These are phyloP conservation scores for Eucalyptus paniculata DNA, from an alignment of 345 rosid species.

Conservation along the genomic window DNA sequence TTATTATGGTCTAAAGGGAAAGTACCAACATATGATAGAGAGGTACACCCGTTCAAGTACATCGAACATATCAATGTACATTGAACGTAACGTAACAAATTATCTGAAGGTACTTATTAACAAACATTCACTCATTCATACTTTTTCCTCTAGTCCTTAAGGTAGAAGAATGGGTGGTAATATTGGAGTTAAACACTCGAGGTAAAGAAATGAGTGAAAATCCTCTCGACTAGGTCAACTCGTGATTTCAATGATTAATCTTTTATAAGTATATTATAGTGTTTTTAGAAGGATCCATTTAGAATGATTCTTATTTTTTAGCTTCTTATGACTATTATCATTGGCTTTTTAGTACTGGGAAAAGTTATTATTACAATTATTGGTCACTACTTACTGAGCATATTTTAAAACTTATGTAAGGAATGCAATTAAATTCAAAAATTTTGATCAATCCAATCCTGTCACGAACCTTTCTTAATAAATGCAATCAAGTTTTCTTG, in stretches of 20 bases:
- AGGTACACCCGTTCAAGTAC: not conserved
- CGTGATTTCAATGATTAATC: not conserved
- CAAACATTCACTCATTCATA: not conserved
- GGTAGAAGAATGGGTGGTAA: not conserved
- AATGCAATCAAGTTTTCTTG: not conserved
- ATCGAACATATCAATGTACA: not conserved
- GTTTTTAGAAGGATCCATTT: not conserved
- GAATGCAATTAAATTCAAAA: not conserved
- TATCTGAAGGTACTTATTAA: not conserved
- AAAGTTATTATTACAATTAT: not conserved
- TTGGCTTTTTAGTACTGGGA: not conserved
- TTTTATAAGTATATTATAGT: not conserved
- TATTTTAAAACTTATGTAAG: not conserved
- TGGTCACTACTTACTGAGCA: not conserved
- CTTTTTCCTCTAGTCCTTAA: not conserved
- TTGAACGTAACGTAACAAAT: not conserved
- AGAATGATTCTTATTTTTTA: not conserved
- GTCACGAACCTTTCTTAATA: not conserved
- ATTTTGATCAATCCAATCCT: not conserved
- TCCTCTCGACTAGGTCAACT: not conserved
- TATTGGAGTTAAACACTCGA: not conserved
- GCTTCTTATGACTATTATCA: not conserved
- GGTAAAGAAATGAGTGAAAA: not conserved
- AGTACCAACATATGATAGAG: not conserved
- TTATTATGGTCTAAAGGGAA: not conserved